These are phyloP conservation scores for Pouteria glomerata DNA, from an alignment of 148 eudicot genomes.

Conservation along the genomic window DNA sequence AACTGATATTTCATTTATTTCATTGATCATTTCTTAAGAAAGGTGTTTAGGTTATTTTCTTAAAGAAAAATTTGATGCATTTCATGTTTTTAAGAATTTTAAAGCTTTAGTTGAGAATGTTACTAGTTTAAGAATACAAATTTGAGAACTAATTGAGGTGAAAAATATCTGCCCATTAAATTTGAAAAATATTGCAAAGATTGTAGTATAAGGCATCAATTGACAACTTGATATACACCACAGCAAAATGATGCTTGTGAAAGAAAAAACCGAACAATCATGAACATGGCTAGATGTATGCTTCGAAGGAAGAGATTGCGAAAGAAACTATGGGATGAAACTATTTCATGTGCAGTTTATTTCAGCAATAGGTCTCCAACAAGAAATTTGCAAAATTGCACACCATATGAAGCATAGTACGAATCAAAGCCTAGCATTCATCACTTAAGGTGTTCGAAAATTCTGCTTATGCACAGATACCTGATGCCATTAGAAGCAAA, in stretches of 20 bases:
- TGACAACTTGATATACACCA: neutral
- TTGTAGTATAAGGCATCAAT: neutral
- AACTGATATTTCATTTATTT: neutral
- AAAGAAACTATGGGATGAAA: neutral
- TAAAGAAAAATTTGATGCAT: neutral
- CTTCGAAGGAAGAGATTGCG: neutral
- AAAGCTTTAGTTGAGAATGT: too few relatives aligned
- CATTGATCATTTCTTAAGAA: neutral
- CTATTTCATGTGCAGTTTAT: neutral
- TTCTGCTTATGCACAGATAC: conserved; percentile 14
- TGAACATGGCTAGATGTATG: conserved; percentile 4
- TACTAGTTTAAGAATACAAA: too few relatives aligned
- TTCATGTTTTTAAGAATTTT: neutral
- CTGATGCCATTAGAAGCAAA: neutral
- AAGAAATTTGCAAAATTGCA: neutral
- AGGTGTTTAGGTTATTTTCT: neutral
- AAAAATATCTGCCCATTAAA: too few relatives aligned
- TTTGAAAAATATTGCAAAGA: neutral
- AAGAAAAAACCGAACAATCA: neutral
- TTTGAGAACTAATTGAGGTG: too few relatives aligned
- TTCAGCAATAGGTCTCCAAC: neutral
- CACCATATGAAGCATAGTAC: neutral
- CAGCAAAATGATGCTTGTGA: neutral
- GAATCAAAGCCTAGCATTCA: neutral
- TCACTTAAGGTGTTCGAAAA: too few relatives aligned